A percentile compares a stretch with the other conserved stretches of the same genome.
Conservation (phyloP, 306 rosid species). For the Rosa persica region DNA sequence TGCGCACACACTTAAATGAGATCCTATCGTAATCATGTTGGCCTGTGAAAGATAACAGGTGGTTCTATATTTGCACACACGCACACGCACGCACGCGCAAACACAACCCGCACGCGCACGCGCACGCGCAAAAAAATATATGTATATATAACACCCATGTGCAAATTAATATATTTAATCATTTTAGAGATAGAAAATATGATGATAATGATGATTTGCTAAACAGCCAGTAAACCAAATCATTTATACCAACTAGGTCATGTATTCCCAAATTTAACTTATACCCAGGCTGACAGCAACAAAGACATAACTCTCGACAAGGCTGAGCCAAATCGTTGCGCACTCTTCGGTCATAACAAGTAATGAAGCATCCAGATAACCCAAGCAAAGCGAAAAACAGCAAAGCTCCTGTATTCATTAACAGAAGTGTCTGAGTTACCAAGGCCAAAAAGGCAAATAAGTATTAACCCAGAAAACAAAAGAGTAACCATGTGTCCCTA, state of each 20-base stretch:
- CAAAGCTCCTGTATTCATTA: slow-evolving; percentile 74
- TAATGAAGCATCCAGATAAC: slow-evolving; percentile 94
- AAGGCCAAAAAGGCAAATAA: slow-evolving; percentile 9
- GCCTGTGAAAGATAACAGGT: neutral
- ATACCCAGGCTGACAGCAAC: slow-evolving; percentile 99
- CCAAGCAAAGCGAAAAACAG: slow-evolving; percentile 95
- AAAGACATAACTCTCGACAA: slow-evolving; percentile 94
- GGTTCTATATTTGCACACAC: neutral
- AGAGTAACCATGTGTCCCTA: neutral
- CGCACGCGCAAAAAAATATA: no score
- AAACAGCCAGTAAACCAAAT: slow-evolving; percentile 14
- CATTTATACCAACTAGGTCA: slow-evolving; percentile 8
- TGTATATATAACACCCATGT: no score
- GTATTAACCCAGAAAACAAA: slow-evolving; percentile 4
- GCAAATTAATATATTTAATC: neutral
- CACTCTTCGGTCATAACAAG: slow-evolving; percentile 96
- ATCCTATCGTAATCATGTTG: neutral
- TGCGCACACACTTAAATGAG: neutral
- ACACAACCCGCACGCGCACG: no score
- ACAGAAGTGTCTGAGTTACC: slow-evolving; percentile 25
- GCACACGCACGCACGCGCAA: no score
- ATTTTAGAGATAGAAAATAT: neutral
- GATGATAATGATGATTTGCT: slow-evolving; percentile 9
- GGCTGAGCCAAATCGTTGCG: slow-evolving; percentile 99
- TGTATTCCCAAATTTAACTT: slow-evolving; percentile 19